Percentiles rank a stretch among this genome's conserved stretches.
phyloP scores from a whole-genome alignment of 768 basidiomycete genomes.

The Lactarius vividus region DNA sequence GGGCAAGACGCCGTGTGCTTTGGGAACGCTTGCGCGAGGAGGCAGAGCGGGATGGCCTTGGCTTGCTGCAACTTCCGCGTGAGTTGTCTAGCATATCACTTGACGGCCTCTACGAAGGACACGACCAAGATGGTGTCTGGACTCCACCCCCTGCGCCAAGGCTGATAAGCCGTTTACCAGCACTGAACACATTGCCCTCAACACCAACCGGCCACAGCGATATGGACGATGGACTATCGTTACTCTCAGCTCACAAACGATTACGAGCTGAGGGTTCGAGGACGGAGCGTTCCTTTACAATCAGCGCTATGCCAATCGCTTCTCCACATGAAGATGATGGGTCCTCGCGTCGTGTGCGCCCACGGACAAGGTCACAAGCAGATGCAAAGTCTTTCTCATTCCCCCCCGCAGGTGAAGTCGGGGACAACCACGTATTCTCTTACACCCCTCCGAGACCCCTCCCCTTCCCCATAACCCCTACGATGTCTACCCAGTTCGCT shows the following conservation, averaged over 20 bases:
- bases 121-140: constrained; percentile 6
- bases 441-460: constrained; percentile 22
- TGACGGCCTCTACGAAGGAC: constrained; percentile 12
- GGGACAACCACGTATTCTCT: constrained; percentile 7
- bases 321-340: constrained; percentile 18
- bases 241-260: constrained; percentile 22
- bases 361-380: constrained; percentile 12
- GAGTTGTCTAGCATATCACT: constrained; percentile 22
- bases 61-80: constrained; percentile 13
- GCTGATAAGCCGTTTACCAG: constrained; percentile 14
- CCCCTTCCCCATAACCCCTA: constrained; percentile 19
- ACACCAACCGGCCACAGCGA: constrained; percentile 8
- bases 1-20: constrained; percentile 26
- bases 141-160: constrained; percentile 25
- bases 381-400: constrained; percentile 20
- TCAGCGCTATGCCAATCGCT: constrained; percentile 5
- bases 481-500: background rate
- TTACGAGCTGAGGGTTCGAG: constrained; percentile 22
- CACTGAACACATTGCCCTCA: constrained; percentile 4
- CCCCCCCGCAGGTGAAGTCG: constrained; percentile 1
- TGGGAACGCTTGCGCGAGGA: constrained; percentile 25
- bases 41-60: constrained; percentile 23
- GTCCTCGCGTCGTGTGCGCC: constrained; percentile 14
- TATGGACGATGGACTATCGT: constrained; percentile 15
- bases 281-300: constrained; percentile 20